Base-by-base conservation (phyloP, 129 eudicot genomes). In the Artemisia tridentata region DNA sequence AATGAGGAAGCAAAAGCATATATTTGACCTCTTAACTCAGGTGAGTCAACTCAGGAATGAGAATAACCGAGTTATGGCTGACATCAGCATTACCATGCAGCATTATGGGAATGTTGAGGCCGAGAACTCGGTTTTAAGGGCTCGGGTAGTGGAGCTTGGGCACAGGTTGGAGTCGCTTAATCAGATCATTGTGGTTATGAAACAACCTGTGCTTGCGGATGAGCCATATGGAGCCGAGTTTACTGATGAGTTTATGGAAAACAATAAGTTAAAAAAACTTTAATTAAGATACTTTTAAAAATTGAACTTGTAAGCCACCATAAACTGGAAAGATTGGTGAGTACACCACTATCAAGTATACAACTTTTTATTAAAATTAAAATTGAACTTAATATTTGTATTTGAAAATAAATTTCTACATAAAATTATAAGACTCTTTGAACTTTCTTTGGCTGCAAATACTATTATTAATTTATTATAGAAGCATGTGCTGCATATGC, bases 1-100 rank as follows among this genome's bases (percentile, higher is more conserved):
- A 69, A 79, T 82, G 82, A 84, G 84, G 84, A 92, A 86, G 61
- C 95, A 86, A 82, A 83, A 86, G 86, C 96, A 84, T 41, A 46
- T 86, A 68, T 85, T 86, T 55, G 96, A 86, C 25, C 79, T 92
- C 56, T 73, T 68, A 88, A 69, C 81, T 72, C 89, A 85, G 54
- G 51, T 82, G 80, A 72, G 80, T 75, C 86, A 72, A 41, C 91
- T 92, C 61, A 88, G 83, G 77, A 62, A 72, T 41, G 89, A 88
- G 54, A 92, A 92, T 47, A 81, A 65, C 21, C 84, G 73, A 62
- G 67, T 86, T 34, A 60, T 83, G 56, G 75, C 67, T 20, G 67
- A 70, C 38, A 66, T 88, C 15, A 81, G 76, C 54, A 64, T 75
- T 74, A 84, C 95, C 46, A 81, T 86, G 20, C 89, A 86, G 72